Evolutionary conservation across 805 yeast species (phyloP).

Genomic region (Candida corydali): DNA sequence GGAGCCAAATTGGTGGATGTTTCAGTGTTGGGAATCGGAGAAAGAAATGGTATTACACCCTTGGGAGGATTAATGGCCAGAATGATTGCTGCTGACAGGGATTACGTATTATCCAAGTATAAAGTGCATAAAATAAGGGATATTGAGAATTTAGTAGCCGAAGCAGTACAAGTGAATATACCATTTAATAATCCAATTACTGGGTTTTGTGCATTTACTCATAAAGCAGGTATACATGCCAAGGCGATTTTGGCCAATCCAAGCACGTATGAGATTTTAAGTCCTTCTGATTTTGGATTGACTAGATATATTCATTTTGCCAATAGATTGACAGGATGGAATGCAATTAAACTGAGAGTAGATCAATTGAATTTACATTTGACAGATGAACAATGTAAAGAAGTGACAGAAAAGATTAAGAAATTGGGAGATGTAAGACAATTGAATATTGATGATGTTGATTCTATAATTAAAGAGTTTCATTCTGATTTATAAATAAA

Average conservation of each 20-base stretch:
- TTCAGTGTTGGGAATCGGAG: slow-evolving; percentile 96
- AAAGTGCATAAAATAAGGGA: slow-evolving; percentile 95
- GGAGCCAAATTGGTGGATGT: slow-evolving; percentile 96
- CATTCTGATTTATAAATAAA: slow-evolving; percentile 55
- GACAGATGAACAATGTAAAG: slow-evolving; percentile 92
- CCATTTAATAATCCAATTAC: slow-evolving; percentile 99
- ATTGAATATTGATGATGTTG: slow-evolving; percentile 93
- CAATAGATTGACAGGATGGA: slow-evolving; percentile 98
- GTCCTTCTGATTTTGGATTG: slow-evolving; percentile 93
- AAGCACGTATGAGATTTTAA: slow-evolving; percentile 94
- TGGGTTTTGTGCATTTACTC: slow-evolving; percentile 99
- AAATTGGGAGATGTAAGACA: slow-evolving; percentile 93
- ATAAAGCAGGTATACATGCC: slow-evolving; percentile 99
- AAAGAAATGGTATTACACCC: slow-evolving; percentile 97
- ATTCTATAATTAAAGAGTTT: slow-evolving; percentile 89
- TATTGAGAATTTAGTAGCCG: slow-evolving; percentile 92
- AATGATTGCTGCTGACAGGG: slow-evolving; percentile 98
- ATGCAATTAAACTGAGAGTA: slow-evolving; percentile 96
- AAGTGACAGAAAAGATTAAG: slow-evolving; percentile 90
- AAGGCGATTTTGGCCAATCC: slow-evolving; percentile 98
- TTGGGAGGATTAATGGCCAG: slow-evolving; percentile 98
- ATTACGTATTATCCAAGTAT: slow-evolving; percentile 89
- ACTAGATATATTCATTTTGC: slow-evolving; percentile 97
- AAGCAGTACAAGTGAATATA: slow-evolving; percentile 92
- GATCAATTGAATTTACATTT: slow-evolving; percentile 90